phyloP scores from a whole-genome alignment of 495 filamentous ascomycete genomes.

The Cercophora newfieldiana region DNA sequence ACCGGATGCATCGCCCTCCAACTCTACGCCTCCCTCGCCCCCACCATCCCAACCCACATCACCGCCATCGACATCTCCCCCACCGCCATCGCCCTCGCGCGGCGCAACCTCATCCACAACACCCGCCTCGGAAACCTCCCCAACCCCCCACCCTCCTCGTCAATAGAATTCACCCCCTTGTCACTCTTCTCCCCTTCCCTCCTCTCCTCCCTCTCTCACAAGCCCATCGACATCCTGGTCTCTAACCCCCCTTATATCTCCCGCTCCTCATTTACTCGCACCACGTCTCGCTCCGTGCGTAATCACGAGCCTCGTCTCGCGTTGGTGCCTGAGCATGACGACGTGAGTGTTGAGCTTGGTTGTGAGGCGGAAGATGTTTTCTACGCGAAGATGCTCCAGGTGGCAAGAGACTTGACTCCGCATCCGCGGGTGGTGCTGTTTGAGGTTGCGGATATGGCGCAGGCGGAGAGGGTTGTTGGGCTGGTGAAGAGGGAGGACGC shows the following conservation, averaged over 20 bases:
- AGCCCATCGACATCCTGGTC: slow-evolving; percentile 67
- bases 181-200: slow-evolving; percentile 21
- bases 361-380: slow-evolving; percentile 56
- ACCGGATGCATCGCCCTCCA: slow-evolving; percentile 88
- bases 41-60: slow-evolving; percentile 25
- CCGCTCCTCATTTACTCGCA: slow-evolving; percentile 48
- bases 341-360: slow-evolving; percentile 21
- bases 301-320: slow-evolving; percentile 77
- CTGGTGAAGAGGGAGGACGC: slow-evolving; percentile 26
- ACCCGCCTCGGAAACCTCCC: slow-evolving; percentile 32
- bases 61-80: slow-evolving; percentile 63
- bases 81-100: slow-evolving; percentile 61
- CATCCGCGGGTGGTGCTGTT: slow-evolving; percentile 50
- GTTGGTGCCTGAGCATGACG: slow-evolving; percentile 59
- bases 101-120: slow-evolving; percentile 60
- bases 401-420: slow-evolving; percentile 31
- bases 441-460: slow-evolving; percentile 59
- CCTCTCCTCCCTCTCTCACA: background rate
- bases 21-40: slow-evolving; percentile 57
- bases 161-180: slow-evolving; percentile 58
- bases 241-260: slow-evolving; percentile 95
- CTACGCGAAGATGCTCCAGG: slow-evolving; percentile 53
- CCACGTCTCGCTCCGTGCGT: slow-evolving; percentile 70
- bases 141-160: background rate
- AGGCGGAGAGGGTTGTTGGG: slow-evolving; percentile 59